Percentiles rank a stretch among this genome's conserved stretches.
phyloP scores from a whole-genome alignment of 768 basidiomycete species.

The Russula sp. region DNA sequence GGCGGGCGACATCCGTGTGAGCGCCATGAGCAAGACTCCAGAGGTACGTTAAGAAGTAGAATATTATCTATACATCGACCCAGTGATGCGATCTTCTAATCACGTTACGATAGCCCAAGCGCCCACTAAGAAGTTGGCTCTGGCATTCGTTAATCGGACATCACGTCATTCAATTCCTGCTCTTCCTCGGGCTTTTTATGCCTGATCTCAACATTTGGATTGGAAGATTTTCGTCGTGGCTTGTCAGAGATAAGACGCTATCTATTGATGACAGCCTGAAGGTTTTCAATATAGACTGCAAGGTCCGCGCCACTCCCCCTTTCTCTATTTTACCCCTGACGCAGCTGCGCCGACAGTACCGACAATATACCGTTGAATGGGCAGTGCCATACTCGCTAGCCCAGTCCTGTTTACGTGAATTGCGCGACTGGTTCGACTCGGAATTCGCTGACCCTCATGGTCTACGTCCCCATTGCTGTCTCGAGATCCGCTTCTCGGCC shows the following conservation, averaged over 20 bases:
- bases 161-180: constrained; percentile 77
- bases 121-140: constrained; percentile 53
- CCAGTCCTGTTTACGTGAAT: constrained; percentile 58
- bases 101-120: constrained; percentile 39
- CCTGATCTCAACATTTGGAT: constrained; percentile 57
- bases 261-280: constrained; percentile 72
- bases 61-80: too few species aligned
- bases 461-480: constrained; percentile 82
- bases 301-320: constrained; percentile 44
- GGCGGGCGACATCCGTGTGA: constrained; percentile 62
- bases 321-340: not conserved
- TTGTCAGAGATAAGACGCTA: constrained; percentile 47
- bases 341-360: constrained; percentile 48
- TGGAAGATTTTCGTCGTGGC: constrained; percentile 62
- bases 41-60: constrained; percentile 50
- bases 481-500: constrained; percentile 87
- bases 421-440: constrained; percentile 62
- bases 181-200: constrained; percentile 70
- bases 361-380: constrained; percentile 95
- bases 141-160: constrained; percentile 68
- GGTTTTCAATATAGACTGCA: constrained; percentile 91
- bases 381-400: constrained; percentile 74
- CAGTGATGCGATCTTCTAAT: constrained; percentile 9
- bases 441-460: constrained; percentile 67
- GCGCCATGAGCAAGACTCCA: constrained; percentile 64